Percentiles rank a stretch among this genome's conserved stretches.
These are phyloP conservation scores for Phytophthora pseudosyringae DNA, from an alignment of 352 stramenopile genomes.

Conservation along the genomic window DNA sequence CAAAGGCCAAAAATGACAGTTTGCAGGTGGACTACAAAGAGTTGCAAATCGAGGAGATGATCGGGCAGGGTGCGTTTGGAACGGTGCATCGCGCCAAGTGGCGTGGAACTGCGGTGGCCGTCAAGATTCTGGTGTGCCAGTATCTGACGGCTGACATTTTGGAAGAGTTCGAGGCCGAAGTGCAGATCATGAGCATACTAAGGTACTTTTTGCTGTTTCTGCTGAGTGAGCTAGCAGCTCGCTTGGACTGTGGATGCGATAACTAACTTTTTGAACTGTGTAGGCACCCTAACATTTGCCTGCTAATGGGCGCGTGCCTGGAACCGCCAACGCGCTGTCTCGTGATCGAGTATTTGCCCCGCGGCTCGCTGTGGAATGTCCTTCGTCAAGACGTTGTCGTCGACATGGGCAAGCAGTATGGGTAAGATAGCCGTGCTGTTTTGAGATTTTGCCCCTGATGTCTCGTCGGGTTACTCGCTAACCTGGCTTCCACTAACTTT, in stretches of 20 bases:
- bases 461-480: too few species aligned
- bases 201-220: conserved; percentile 42
- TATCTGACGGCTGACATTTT: conserved; percentile 85
- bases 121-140: conserved; percentile 89
- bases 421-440: conserved; percentile 43
- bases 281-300: conserved; percentile 88
- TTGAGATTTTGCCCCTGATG: neutral
- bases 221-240: neutral
- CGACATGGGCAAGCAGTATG: conserved; percentile 71
- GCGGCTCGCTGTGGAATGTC: conserved; percentile 88
- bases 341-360: conserved; percentile 87
- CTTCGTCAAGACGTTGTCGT: conserved; percentile 79
- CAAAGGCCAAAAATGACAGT: conserved; percentile 74
- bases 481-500: too few species aligned
- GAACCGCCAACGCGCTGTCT: conserved; percentile 81
- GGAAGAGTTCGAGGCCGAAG: conserved; percentile 88
- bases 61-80: conserved; percentile 86
- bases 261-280: conserved; percentile 8
- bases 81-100: conserved; percentile 80
- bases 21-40: conserved; percentile 84
- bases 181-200: conserved; percentile 92
- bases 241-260: conserved; percentile 1
- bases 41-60: conserved; percentile 81
- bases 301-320: conserved; percentile 84
- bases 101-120: conserved; percentile 76